These are phyloP conservation scores for Colletotrichum destructivum DNA, from an alignment of 2,329 filamentous ascomycete genomes.

Conservation along the genomic window DNA sequence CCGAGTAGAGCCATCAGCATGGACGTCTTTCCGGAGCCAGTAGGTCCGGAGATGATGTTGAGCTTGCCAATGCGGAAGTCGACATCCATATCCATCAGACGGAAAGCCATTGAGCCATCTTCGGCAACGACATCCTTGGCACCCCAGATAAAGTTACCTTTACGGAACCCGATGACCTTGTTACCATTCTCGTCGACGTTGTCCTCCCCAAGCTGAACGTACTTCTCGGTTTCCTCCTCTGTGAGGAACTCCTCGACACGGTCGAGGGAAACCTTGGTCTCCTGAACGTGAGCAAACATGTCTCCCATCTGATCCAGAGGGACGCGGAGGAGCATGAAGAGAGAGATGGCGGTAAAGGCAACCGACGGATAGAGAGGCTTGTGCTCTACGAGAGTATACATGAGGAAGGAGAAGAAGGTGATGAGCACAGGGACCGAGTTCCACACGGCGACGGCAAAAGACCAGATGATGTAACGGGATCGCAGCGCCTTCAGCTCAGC, in stretches of 20 bases:
- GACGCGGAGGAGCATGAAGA: constrained; percentile 94
- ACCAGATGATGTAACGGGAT: constrained; percentile 91
- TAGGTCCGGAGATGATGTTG: constrained; percentile 93
- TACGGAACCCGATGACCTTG: constrained; percentile 85
- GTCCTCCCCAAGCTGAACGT: constrained; percentile 82
- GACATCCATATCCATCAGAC: constrained; percentile 85
- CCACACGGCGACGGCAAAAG: constrained; percentile 92
- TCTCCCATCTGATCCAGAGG: constrained; percentile 96
- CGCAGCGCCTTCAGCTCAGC: constrained; percentile 85
- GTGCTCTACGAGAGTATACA: constrained; percentile 91
- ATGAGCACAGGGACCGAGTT: constrained; percentile 96
- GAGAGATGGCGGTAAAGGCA: constrained; percentile 94
- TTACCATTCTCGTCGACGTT: constrained; percentile 79
- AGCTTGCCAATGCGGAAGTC: constrained; percentile 88
- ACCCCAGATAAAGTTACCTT: constrained; percentile 93
- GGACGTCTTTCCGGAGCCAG: constrained; percentile 95
- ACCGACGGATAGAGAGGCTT: constrained; percentile 93
- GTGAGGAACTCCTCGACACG: constrained; percentile 94
- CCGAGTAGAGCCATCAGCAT: constrained; percentile 95
- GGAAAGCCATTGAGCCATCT: constrained; percentile 82
- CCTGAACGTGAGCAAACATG: constrained; percentile 98
- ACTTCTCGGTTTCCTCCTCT: constrained; percentile 97
- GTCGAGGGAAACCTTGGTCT: constrained; percentile 96
- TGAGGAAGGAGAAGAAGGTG: constrained; percentile 94
- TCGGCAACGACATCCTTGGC: constrained; percentile 72